These are phyloP conservation scores for Cryptomeria japonica DNA, from an alignment of 75 land plant genomes.

Conservation along the genomic window DNA sequence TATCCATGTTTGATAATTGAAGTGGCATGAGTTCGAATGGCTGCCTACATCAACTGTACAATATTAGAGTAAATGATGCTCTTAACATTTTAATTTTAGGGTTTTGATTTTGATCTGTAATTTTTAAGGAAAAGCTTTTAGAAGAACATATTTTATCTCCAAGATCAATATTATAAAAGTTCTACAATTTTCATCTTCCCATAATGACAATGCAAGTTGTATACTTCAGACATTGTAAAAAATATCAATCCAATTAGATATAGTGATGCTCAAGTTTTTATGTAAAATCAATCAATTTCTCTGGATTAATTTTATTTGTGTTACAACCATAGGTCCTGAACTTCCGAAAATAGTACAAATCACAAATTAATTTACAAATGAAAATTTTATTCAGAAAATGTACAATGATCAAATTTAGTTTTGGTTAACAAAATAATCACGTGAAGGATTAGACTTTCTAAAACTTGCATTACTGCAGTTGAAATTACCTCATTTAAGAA, in stretches of 20 bases:
- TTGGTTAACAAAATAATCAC: too few species aligned
- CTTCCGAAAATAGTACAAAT: neutral
- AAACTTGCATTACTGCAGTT: too few species aligned
- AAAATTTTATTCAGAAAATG: neutral
- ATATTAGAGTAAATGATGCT: too few species aligned
- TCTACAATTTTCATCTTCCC: neutral
- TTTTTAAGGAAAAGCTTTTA: neutral
- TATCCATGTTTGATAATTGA: too few species aligned
- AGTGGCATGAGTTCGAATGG: too few species aligned
- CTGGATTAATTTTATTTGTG: slow-evolving; percentile 8
- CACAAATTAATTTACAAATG: slow-evolving; percentile 6
- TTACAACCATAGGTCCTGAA: neutral
- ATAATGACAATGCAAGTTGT: neutral
- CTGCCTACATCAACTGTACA: too few species aligned
- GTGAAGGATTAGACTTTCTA: too few species aligned
- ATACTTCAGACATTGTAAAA: neutral
- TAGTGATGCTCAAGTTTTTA: neutral
- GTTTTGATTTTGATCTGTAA: neutral
- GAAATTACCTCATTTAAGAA: too few species aligned
- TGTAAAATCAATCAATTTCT: neutral
- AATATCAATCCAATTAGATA: neutral
- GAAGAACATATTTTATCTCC: neutral
- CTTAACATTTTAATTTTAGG: neutral
- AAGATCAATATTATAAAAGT: neutral
- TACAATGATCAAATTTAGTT: too few species aligned